Conservation (phyloP, 495 filamentous ascomycete genomes). For the Penicillium simplicissimum region DNA sequence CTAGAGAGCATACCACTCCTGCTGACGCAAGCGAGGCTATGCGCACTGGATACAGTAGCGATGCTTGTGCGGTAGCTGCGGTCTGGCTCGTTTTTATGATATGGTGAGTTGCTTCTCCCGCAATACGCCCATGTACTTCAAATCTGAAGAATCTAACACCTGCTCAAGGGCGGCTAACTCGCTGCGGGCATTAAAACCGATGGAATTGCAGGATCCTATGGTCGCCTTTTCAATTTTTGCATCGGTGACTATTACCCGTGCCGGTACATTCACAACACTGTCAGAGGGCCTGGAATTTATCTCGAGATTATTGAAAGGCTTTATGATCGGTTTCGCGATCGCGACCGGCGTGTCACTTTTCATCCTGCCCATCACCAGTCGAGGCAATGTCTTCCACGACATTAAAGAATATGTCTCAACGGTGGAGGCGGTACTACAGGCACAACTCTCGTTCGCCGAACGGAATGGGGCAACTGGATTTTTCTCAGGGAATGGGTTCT, state of each 20-base stretch:
- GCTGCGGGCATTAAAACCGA: constrained; percentile 62
- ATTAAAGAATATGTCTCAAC: constrained; percentile 52
- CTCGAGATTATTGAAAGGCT: constrained; percentile 56
- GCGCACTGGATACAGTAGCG: constrained; percentile 38
- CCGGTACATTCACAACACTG: constrained; percentile 50
- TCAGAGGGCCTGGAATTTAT: constrained; percentile 53
- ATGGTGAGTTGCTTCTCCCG: constrained; percentile 51
- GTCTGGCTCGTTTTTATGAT: constrained; percentile 78
- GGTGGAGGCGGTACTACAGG: constrained; percentile 51
- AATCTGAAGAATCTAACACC: background rate
- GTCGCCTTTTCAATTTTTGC: constrained; percentile 71
- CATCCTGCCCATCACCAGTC: constrained; percentile 63
- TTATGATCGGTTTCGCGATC: constrained; percentile 67
- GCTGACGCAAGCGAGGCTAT: constrained; percentile 26
- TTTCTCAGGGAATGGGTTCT: constrained; percentile 22
- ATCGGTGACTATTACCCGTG: constrained; percentile 54
- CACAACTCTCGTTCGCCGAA: constrained; percentile 59
- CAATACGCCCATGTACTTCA: background rate
- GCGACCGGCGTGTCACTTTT: constrained; percentile 62
- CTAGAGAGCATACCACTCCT: constrained; percentile 57
- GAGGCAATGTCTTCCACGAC: constrained; percentile 58
- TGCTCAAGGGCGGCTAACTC: constrained; percentile 30
- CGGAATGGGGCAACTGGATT: constrained; percentile 30
- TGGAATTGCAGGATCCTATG: constrained; percentile 63
- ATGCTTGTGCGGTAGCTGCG: constrained; percentile 69